Conservation (phyloP, 352 stramenopile genomes). For the Thalassiosira hispida region DNA sequence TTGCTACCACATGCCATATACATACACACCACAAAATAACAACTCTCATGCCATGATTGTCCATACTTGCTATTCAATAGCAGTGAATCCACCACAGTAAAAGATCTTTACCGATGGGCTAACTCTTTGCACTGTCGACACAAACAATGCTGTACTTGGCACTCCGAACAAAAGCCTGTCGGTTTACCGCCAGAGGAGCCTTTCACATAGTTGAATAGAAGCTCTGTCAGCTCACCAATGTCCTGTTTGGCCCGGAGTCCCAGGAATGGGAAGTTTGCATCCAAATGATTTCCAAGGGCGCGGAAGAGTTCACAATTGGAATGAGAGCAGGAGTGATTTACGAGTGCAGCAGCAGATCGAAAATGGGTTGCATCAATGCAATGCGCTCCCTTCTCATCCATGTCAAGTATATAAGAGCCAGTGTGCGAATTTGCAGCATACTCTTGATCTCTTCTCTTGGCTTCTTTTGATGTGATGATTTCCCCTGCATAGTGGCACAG, state of each 20-base stretch:
- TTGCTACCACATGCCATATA: too few relatives aligned
- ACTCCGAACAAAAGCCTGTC: neutral
- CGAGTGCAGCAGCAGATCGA: conserved; percentile 4
- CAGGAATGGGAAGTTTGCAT: conserved; percentile 18
- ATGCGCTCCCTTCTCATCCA: conserved; percentile 18
- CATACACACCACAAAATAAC: too few relatives aligned
- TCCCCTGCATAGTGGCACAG: conserved; percentile 20
- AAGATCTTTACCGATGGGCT: neutral
- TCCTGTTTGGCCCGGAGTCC: conserved; percentile 12
- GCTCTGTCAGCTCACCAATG: conserved; percentile 21
- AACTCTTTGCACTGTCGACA: conserved; percentile 5
- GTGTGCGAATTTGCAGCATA: neutral
- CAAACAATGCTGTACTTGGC: conserved; percentile 13
- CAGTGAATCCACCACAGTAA: neutral
- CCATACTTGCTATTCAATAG: too few relatives aligned
- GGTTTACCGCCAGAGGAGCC: conserved; percentile 11
- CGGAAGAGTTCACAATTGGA: conserved; percentile 9
- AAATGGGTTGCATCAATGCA: conserved; percentile 16
- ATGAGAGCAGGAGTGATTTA: conserved; percentile 17
- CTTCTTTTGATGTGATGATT: conserved; percentile 7
- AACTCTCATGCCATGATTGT: too few relatives aligned
- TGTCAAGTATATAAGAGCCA: conserved; percentile 1
- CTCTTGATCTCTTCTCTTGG: conserved; percentile 17
- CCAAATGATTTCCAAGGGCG: conserved; percentile 20
- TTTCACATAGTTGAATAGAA: conserved; percentile 22